Percentiles rank a stretch among this genome's conserved stretches.
Evolutionary conservation across 768 basidiomycete genomes (phyloP).

Genomic region (Agaricus bisporus): DNA sequence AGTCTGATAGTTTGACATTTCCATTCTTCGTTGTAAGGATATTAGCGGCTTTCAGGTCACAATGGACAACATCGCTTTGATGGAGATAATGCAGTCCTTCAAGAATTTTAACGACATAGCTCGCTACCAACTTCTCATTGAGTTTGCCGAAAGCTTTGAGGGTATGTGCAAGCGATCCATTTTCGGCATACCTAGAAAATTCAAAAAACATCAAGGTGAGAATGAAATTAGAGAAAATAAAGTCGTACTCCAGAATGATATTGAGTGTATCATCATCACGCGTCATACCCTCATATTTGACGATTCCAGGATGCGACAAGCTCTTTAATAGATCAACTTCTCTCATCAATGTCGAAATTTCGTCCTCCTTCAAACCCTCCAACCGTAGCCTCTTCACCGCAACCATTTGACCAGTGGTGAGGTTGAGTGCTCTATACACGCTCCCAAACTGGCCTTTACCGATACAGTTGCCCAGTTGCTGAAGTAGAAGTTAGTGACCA

Average conservation of each 20-base stretch:
- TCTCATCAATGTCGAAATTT: constrained; percentile 85
- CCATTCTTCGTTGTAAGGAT: constrained; percentile 98
- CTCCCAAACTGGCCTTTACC: constrained; percentile 96
- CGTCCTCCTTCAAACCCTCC: constrained; percentile 85
- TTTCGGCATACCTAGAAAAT: constrained; percentile 81
- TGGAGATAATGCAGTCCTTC: constrained; percentile 95
- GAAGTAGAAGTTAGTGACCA: constrained; percentile 1
- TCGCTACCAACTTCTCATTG: constrained; percentile 86
- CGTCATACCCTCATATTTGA: constrained; percentile 96
- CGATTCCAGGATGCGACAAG: constrained; percentile 89
- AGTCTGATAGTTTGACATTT: constrained; percentile 95
- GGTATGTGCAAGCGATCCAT: constrained; percentile 90
- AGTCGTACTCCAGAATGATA: constrained; percentile 88
- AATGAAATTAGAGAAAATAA: neutral
- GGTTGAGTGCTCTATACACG: constrained; percentile 90
- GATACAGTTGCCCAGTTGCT: constrained; percentile 98
- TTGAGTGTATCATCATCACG: constrained; percentile 83
- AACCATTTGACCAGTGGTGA: constrained; percentile 95
- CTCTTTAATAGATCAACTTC: constrained; percentile 93
- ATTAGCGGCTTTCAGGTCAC: constrained; percentile 97
- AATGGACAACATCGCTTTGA: constrained; percentile 85
- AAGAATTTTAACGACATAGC: constrained; percentile 93
- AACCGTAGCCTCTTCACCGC: constrained; percentile 96
- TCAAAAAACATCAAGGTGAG: constrained; percentile 1
- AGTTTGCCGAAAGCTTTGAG: constrained; percentile 91